Base-by-base conservation (phyloP, 129 eudicot species). In the Solidago caesia region DNA sequence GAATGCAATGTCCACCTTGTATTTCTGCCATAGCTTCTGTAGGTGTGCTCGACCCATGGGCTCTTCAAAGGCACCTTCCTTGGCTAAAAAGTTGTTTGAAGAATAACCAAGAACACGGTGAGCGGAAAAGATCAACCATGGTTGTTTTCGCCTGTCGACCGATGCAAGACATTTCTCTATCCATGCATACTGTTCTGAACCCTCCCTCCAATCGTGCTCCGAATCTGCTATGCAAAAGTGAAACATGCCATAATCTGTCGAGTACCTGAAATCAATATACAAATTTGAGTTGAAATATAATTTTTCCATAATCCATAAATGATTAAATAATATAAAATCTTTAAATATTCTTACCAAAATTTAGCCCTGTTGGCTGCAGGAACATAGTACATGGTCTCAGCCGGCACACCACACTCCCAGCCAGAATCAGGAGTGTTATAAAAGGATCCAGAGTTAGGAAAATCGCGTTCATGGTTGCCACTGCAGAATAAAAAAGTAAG, bases 1-100 rank as follows among this genome's bases (percentile, higher is more conserved):
- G 48, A 91, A 80, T 53, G 89, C 96, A 26, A 90, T 80, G 75
- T 90, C 96, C 77, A 90, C 96, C 73, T 87, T 90, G 72, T 90
- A 85, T 77, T 79, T 85, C 67, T 90, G 96, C 96, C 96, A 90
- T 10, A 87, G 4, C 65, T 55, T 56, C 4, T 71, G 75, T 21
- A 71, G 16, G 52, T 72, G 42, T 57, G 67, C 55, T 44, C 76
- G 76, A 2, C 76, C 76, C 56, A 21, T 72, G 55, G 76, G 76
- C 67, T 72, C 76, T 57, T 57, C 76, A 58, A 58, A 57, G 1
- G 55, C 43, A 11, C 76, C 76, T 43, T 72, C 56, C 0, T 57
- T 8, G 14, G 55, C 76, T 6, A 44, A 56, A 44, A 53, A 43
- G 15, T 4, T 7, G 57, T 57, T 72, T 0, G 67, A 72, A 5